phyloP scores from a whole-genome alignment of 176 grass and related monocot species.

The Metroxylon sagu region DNA sequence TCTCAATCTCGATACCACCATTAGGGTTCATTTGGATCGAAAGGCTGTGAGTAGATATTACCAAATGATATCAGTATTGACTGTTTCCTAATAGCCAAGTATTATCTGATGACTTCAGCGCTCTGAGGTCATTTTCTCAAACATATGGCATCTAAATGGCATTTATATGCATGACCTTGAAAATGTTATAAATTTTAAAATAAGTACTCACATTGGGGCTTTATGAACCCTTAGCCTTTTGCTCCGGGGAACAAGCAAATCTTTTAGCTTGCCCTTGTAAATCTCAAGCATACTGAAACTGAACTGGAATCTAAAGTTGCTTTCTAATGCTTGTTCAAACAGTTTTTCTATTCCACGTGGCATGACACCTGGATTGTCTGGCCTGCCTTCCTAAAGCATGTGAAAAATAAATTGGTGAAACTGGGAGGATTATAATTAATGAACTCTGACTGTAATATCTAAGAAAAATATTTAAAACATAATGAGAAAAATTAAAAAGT shows the following conservation, averaged over 20 bases:
- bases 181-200: background rate
- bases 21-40: slow-evolving; percentile 66
- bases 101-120: too few species aligned
- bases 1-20: slow-evolving; percentile 77
- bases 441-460: too few species aligned
- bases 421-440: too few species aligned
- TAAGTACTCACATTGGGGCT: slow-evolving; percentile 43
- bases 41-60: slow-evolving; percentile 36
- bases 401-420: slow-evolving; percentile 1
- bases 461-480: background rate
- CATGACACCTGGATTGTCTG: slow-evolving; percentile 52
- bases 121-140: too few species aligned
- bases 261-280: slow-evolving; percentile 86
- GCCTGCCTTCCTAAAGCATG: slow-evolving; percentile 62
- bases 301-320: slow-evolving; percentile 63
- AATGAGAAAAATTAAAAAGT: slow-evolving; percentile 9
- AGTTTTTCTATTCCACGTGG: slow-evolving; percentile 69
- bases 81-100: too few species aligned
- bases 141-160: too few species aligned
- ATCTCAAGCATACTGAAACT: slow-evolving; percentile 99
- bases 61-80: too few species aligned
- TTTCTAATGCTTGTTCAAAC: slow-evolving; percentile 58
- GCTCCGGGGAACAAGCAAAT: slow-evolving; percentile 53
- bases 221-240: slow-evolving; percentile 47
- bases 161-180: too few species aligned